These are phyloP conservation scores for Colletotrichum sp. DNA, from an alignment of 2,329 filamentous ascomycete species.

Conservation along the genomic window DNA sequence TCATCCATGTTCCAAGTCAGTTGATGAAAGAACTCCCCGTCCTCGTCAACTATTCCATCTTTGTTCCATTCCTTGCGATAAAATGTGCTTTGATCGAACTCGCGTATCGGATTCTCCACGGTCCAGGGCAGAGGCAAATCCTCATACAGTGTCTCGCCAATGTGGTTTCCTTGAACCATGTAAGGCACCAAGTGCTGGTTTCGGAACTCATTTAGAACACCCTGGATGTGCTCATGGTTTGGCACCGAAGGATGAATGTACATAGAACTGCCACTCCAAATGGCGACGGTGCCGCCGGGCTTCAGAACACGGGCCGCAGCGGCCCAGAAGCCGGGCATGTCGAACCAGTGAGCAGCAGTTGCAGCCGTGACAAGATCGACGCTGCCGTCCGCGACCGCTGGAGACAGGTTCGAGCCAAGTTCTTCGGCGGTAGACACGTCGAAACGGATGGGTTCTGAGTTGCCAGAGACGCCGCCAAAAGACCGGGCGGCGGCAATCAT, in stretches of 20 bases:
- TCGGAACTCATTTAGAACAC: conserved; percentile 41
- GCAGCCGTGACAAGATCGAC: conserved; percentile 57
- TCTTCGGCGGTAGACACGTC: conserved; percentile 49
- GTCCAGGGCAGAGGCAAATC: conserved; percentile 56
- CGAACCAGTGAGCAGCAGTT: conserved; percentile 63
- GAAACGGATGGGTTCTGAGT: conserved; percentile 40
- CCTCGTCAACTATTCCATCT: conserved; percentile 23
- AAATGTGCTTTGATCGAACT: conserved; percentile 45
- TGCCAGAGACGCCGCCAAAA: conserved; percentile 33
- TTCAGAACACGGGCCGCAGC: conserved; percentile 50
- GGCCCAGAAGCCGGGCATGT: conserved; percentile 55
- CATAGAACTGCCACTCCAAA: conserved; percentile 47
- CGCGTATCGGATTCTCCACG: conserved; percentile 29
- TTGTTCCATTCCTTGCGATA: conserved; percentile 47
- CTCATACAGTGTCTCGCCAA: conserved; percentile 44
- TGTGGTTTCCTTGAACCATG: conserved; percentile 44
- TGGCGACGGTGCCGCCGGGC: conserved; percentile 58
- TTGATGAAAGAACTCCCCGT: conserved; percentile 30
- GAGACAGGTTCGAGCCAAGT: conserved; percentile 34
- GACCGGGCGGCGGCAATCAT: conserved; percentile 57
- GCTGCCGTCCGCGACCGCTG: conserved; percentile 31
- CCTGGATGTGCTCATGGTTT: conserved; percentile 45
- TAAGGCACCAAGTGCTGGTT: conserved; percentile 40
- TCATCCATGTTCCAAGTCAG: conserved; percentile 30
- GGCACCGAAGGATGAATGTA: conserved; percentile 35